phyloP scores from a whole-genome alignment of 1,284 basidiomycete genomes.

The Sphaerobolus stellatus region DNA sequence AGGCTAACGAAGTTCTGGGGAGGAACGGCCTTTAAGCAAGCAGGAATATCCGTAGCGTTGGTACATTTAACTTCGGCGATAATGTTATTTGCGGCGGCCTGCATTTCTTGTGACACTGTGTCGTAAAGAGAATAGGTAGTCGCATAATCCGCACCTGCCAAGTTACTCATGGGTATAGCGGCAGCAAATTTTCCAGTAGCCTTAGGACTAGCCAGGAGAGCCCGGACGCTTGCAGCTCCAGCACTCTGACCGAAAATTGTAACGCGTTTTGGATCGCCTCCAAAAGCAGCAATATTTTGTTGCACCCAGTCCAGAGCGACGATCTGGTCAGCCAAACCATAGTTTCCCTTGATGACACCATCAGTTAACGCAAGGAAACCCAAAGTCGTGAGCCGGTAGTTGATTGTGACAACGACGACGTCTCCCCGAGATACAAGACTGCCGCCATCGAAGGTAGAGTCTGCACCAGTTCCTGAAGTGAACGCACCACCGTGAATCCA shows the following conservation, averaged over 20 bases:
- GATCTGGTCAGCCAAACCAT: slow-evolving; percentile 41
- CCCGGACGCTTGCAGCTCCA: slow-evolving; percentile 43
- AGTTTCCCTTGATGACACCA: slow-evolving; percentile 41
- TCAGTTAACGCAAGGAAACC: slow-evolving; percentile 44
- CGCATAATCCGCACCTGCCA: slow-evolving; percentile 47
- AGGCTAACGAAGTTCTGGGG: slow-evolving; percentile 34
- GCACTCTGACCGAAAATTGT: slow-evolving; percentile 57
- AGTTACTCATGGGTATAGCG: slow-evolving; percentile 48
- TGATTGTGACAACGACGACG: slow-evolving; percentile 55
- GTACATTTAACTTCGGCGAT: slow-evolving; percentile 36
- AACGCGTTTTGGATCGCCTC: slow-evolving; percentile 47
- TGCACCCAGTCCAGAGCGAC: slow-evolving; percentile 37
- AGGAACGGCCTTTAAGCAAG: slow-evolving; percentile 33
- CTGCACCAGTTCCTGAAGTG: slow-evolving; percentile 37
- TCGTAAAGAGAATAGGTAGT: slow-evolving; percentile 40
- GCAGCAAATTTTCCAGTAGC: slow-evolving; percentile 47
- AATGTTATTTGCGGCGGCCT: slow-evolving; percentile 34
- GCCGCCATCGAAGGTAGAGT: slow-evolving; percentile 42
- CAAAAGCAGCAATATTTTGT: slow-evolving; percentile 40
- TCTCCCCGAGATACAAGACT: slow-evolving; percentile 42
- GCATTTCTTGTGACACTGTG: slow-evolving; percentile 33
- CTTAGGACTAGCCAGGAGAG: slow-evolving; percentile 41
- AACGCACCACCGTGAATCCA: slow-evolving; percentile 47
- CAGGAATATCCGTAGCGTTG: slow-evolving; percentile 24
- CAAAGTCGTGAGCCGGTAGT: slow-evolving; percentile 53